phyloP scores from a whole-genome alignment of 2,329 filamentous ascomycete genomes.

The Alternaria brassicae region DNA sequence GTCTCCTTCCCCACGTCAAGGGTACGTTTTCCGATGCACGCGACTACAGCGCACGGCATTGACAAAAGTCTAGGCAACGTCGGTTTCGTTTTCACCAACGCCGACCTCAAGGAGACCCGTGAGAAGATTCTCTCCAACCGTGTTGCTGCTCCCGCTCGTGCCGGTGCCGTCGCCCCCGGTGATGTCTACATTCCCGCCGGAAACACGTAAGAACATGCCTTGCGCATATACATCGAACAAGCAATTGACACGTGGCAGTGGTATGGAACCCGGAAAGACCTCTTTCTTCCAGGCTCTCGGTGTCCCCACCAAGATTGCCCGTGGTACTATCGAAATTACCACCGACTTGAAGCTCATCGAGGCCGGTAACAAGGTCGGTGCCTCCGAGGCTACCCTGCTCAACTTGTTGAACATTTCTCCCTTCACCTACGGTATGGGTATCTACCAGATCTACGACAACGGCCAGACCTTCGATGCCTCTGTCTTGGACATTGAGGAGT shows the following conservation, averaged over 20 bases:
- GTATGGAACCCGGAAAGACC: slow-evolving; percentile 99
- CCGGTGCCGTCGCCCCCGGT: slow-evolving; percentile 89
- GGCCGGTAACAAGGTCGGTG: slow-evolving; percentile 90
- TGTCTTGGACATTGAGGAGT: slow-evolving; percentile 93
- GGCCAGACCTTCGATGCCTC: slow-evolving; percentile 87
- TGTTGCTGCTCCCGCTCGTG: slow-evolving; percentile 96
- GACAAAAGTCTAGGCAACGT: slow-evolving; percentile 72
- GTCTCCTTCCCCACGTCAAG: slow-evolving; percentile 92
- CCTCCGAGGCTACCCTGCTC: slow-evolving; percentile 97
- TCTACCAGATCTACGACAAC: slow-evolving; percentile 95
- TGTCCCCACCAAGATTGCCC: slow-evolving; percentile 99
- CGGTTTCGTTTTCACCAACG: slow-evolving; percentile 99
- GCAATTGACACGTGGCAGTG: slow-evolving; percentile 51
- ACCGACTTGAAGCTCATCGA: slow-evolving; percentile 97
- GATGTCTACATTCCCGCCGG: slow-evolving; percentile 97
- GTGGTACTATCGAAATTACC: slow-evolving; percentile 99
- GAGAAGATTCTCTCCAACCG: slow-evolving; percentile 96
- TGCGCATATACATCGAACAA: background rate
- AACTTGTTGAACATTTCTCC: slow-evolving; percentile 99
- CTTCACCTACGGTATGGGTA: slow-evolving; percentile 86
- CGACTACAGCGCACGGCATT: slow-evolving; percentile 17
- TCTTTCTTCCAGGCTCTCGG: slow-evolving; percentile 99
- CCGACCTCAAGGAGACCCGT: slow-evolving; percentile 88
- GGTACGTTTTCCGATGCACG: slow-evolving; percentile 55
- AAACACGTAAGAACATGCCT: slow-evolving; percentile 70